These are phyloP conservation scores for Phyllosticta ampelicida DNA, from an alignment of 2,329 filamentous ascomycete species.

Conservation along the genomic window DNA sequence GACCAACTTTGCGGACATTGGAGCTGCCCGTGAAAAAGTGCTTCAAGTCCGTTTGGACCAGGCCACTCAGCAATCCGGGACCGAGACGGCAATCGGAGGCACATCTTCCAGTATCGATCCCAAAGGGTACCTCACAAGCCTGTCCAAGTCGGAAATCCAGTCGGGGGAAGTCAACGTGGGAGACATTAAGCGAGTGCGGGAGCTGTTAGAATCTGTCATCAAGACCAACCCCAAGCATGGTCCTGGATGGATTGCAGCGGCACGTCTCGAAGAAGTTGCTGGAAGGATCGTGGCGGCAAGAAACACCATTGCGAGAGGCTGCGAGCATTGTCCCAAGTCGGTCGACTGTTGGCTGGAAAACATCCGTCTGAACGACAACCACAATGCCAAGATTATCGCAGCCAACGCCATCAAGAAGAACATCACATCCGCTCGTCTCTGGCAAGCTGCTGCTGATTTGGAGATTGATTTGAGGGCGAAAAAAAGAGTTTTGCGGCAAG, in stretches of 20 bases:
- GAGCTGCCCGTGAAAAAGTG: slow-evolving; percentile 90
- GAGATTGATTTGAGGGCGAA: slow-evolving; percentile 75
- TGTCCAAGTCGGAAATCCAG: slow-evolving; percentile 70
- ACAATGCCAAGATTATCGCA: slow-evolving; percentile 92
- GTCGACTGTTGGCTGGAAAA: slow-evolving; percentile 96
- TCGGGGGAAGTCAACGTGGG: slow-evolving; percentile 78
- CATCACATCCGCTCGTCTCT: slow-evolving; percentile 74
- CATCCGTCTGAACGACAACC: slow-evolving; percentile 80
- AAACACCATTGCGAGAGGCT: slow-evolving; percentile 78
- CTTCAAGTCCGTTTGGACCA: slow-evolving; percentile 89
- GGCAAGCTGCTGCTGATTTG: slow-evolving; percentile 91
- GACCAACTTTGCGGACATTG: slow-evolving; percentile 97
- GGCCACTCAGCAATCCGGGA: slow-evolving; percentile 61
- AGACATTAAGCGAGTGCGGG: slow-evolving; percentile 87
- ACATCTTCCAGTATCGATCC: slow-evolving; percentile 87
- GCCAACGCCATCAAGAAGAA: slow-evolving; percentile 89
- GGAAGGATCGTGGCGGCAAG: slow-evolving; percentile 84
- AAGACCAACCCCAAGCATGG: slow-evolving; percentile 94
- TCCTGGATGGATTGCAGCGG: slow-evolving; percentile 91
- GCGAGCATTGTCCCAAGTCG: slow-evolving; percentile 82
- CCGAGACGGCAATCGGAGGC: slow-evolving; percentile 55
- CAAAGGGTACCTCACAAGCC: slow-evolving; percentile 87
- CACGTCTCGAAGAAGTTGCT: slow-evolving; percentile 82
- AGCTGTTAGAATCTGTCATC: slow-evolving; percentile 90
- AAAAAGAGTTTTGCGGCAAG: slow-evolving; percentile 85